phyloP scores from a whole-genome alignment of 768 basidiomycete species.

The Suillus sp. region DNA sequence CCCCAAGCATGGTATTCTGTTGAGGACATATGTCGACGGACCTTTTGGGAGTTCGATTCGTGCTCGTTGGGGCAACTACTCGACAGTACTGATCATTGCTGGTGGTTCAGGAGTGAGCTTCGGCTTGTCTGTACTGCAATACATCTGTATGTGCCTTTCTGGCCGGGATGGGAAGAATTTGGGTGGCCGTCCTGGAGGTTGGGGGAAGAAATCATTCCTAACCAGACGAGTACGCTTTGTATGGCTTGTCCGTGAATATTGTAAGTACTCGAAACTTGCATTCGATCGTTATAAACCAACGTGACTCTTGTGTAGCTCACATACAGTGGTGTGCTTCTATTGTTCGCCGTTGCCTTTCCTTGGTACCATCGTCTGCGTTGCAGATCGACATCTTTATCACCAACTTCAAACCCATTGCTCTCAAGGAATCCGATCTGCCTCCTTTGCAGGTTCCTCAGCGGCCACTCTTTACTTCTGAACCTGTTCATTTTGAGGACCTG shows the following conservation, averaged over 20 bases:
- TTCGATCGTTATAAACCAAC: neutral
- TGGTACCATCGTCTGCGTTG: slow-evolving; percentile 50
- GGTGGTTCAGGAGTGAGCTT: slow-evolving; percentile 82
- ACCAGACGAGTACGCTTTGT: slow-evolving; percentile 67
- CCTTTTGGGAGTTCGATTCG: slow-evolving; percentile 69
- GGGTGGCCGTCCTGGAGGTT: slow-evolving; percentile 49
- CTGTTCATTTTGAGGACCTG: slow-evolving; percentile 27
- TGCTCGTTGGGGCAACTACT: slow-evolving; percentile 58
- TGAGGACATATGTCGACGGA: slow-evolving; percentile 63
- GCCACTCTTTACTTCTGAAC: slow-evolving; percentile 18
- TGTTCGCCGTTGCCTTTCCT: slow-evolving; percentile 60
- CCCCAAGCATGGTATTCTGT: slow-evolving; percentile 50
- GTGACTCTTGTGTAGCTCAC: slow-evolving; percentile 48
- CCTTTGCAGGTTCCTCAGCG: slow-evolving; percentile 19
- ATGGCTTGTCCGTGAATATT: slow-evolving; percentile 77
- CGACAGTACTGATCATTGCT: slow-evolving; percentile 61
- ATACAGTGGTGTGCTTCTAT: slow-evolving; percentile 75
- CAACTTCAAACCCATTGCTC: slow-evolving; percentile 44
- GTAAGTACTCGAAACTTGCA: slow-evolving; percentile 41
- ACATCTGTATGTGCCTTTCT: slow-evolving; percentile 58
- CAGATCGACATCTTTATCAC: slow-evolving; percentile 79
- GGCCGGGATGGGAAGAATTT: slow-evolving; percentile 52
- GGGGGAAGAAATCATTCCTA: slow-evolving; percentile 41
- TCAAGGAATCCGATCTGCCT: slow-evolving; percentile 12
- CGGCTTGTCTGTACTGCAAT: slow-evolving; percentile 65